These are phyloP conservation scores for Adansonia digitata DNA, from an alignment of 345 rosid species.

Conservation along the genomic window DNA sequence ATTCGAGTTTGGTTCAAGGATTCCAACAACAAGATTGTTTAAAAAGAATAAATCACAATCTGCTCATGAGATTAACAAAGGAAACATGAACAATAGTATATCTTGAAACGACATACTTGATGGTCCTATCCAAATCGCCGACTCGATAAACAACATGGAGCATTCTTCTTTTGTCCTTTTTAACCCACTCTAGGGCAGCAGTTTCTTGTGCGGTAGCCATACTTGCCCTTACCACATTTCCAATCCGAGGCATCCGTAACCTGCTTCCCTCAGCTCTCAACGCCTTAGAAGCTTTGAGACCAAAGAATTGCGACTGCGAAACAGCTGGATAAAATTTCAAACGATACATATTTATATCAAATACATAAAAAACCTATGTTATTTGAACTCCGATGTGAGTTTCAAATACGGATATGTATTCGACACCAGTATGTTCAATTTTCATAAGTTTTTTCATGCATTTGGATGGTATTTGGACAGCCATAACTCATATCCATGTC, in stretches of 20 bases:
- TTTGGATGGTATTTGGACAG: too few species aligned
- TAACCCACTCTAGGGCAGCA: slow-evolving; percentile 47
- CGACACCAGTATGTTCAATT: too few species aligned
- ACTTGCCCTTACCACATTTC: slow-evolving; percentile 64
- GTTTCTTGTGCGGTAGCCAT: slow-evolving; percentile 55
- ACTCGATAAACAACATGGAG: slow-evolving; percentile 97
- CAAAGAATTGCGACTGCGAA: slow-evolving; percentile 44
- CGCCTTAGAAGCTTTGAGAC: slow-evolving; percentile 39
- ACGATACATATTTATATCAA: neutral
- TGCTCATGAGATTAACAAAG: neutral
- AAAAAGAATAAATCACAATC: neutral
- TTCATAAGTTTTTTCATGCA: too few species aligned
- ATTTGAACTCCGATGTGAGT: too few species aligned
- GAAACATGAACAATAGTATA: neutral
- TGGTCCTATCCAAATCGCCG: slow-evolving; percentile 90
- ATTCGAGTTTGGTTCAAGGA: neutral
- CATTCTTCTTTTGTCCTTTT: slow-evolving; percentile 81
- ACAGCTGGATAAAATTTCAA: slow-evolving; percentile 39
- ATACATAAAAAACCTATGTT: too few species aligned
- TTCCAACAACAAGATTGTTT: neutral
- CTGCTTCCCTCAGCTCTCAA: slow-evolving; percentile 42
- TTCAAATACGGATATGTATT: too few species aligned
- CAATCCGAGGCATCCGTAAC: slow-evolving; percentile 41
- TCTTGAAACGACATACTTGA: slow-evolving; percentile 45
- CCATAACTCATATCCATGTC: too few species aligned